These are phyloP conservation scores for Hymenoscyphus occultus DNA, from an alignment of 2,329 filamentous ascomycete species.

Conservation along the genomic window DNA sequence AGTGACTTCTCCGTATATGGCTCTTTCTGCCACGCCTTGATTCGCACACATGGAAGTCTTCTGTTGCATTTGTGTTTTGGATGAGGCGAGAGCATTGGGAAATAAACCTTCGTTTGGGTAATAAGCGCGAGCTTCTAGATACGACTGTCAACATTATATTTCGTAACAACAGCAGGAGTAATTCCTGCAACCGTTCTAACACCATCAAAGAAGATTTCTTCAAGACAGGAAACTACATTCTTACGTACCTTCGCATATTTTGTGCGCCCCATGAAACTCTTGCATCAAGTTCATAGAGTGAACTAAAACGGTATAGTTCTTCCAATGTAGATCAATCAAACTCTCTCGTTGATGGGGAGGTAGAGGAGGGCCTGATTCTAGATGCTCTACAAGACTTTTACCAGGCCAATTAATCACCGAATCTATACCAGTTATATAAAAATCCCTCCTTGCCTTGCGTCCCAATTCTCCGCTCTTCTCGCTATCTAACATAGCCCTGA, in stretches of 20 bases:
- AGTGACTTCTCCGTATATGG: not conserved
- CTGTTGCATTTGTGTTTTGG: not conserved
- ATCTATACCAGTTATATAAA: not conserved
- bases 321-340: not conserved
- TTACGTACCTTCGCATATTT: not conserved
- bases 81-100: not conserved
- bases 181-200: not conserved
- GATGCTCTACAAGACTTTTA: not conserved
- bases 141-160: not conserved
- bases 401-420: not conserved
- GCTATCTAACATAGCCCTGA: not conserved
- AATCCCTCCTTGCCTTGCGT: not conserved
- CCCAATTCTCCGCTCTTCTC: not conserved
- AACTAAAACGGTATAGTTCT: not conserved
- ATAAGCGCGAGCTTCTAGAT: not conserved
- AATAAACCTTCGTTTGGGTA: not conserved
- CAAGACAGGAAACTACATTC: not conserved
- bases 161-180: not conserved
- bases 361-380: not conserved
- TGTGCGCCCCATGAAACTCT: not conserved
- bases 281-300: not conserved
- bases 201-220: not conserved
- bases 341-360: not conserved
- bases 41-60: not conserved
- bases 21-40: not conserved